Conservation (phyloP, 108 stramenopile genomes). For the Stephanodiscus triporus region DNA sequence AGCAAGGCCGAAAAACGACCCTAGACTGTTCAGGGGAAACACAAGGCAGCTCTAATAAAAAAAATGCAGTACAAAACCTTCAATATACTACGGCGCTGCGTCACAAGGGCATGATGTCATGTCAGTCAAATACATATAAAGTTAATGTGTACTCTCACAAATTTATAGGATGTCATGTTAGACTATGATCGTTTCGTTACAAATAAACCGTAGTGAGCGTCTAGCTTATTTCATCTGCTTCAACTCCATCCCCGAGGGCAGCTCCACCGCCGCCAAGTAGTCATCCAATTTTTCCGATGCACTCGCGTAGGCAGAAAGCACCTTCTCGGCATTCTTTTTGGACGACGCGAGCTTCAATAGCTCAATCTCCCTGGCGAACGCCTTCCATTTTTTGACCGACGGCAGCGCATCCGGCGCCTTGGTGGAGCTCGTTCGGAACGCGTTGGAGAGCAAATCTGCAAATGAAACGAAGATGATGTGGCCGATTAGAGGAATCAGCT, state of each 20-base stretch:
- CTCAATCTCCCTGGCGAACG: slow-evolving; percentile 71
- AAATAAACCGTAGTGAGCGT: too few species aligned
- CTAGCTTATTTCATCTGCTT: too few species aligned
- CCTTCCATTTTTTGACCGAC: slow-evolving; percentile 83
- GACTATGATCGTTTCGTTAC: too few species aligned
- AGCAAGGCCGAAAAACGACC: background rate
- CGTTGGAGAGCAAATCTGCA: slow-evolving; percentile 65
- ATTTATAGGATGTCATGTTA: too few species aligned
- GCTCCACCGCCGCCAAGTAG: slow-evolving; percentile 73
- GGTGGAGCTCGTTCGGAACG: slow-evolving; percentile 69
- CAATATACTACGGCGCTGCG: background rate
- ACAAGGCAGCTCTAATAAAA: too few species aligned
- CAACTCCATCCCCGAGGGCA: slow-evolving; percentile 28
- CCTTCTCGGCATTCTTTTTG: slow-evolving; percentile 63
- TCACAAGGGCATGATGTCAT: background rate
- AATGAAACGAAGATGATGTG: slow-evolving; percentile 12
- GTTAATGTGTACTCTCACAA: too few species aligned
- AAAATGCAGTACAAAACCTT: too few species aligned
- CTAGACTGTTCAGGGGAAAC: too few species aligned
- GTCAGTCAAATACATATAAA: background rate
- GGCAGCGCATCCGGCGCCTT: slow-evolving; percentile 69
- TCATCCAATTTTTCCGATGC: slow-evolving; percentile 63
- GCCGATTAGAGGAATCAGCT: background rate
- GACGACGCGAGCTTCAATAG: slow-evolving; percentile 57
- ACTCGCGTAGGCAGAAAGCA: slow-evolving; percentile 51